Percentiles rank a stretch among this genome's conserved stretches.
Conservation (phyloP, 352 stramenopile species). For the Phytophthora hibernalis region DNA sequence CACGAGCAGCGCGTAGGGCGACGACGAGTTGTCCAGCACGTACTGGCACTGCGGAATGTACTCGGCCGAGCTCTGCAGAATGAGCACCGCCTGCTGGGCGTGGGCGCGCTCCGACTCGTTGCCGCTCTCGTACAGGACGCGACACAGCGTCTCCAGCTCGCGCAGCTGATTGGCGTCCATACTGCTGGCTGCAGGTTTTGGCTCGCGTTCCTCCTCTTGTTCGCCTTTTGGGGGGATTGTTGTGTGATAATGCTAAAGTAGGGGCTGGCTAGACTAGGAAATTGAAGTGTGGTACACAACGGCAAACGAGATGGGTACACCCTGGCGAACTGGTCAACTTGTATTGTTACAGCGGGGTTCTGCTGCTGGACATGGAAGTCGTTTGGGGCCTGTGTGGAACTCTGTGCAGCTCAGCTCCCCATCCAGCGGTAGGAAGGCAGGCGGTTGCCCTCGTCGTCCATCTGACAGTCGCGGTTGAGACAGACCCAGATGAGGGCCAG, state of each 20-base stretch:
- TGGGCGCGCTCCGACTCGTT: slow-evolving; percentile 78
- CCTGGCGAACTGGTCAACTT: too few relatives aligned
- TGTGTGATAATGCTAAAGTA: slow-evolving; percentile 2
- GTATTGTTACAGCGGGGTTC: slow-evolving; percentile 19
- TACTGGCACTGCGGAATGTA: slow-evolving; percentile 99
- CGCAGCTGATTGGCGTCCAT: slow-evolving; percentile 86
- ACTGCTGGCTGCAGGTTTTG: background rate
- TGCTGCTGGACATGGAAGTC: slow-evolving; percentile 2
- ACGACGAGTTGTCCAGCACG: slow-evolving; percentile 97
- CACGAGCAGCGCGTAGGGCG: slow-evolving; percentile 96
- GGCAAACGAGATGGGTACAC: background rate
- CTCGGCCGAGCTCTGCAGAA: slow-evolving; percentile 92
- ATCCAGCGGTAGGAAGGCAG: slow-evolving; percentile 90
- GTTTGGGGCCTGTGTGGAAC: background rate
- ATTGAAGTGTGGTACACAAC: background rate
- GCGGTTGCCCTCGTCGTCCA: slow-evolving; percentile 86
- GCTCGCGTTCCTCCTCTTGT: slow-evolving; percentile 19
- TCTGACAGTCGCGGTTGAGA: slow-evolving; percentile 88
- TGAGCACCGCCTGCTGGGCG: slow-evolving; percentile 85
- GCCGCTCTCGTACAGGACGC: slow-evolving; percentile 77
- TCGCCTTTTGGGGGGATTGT: slow-evolving; percentile 35
- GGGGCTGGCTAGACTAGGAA: slow-evolving; percentile 6
- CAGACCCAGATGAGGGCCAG: slow-evolving; percentile 90
- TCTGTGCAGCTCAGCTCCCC: slow-evolving; percentile 47
- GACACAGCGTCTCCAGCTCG: slow-evolving; percentile 84